These are phyloP conservation scores for Ophiostoma sp. DNA, from an alignment of 2,329 filamentous ascomycete genomes.

Conservation along the genomic window DNA sequence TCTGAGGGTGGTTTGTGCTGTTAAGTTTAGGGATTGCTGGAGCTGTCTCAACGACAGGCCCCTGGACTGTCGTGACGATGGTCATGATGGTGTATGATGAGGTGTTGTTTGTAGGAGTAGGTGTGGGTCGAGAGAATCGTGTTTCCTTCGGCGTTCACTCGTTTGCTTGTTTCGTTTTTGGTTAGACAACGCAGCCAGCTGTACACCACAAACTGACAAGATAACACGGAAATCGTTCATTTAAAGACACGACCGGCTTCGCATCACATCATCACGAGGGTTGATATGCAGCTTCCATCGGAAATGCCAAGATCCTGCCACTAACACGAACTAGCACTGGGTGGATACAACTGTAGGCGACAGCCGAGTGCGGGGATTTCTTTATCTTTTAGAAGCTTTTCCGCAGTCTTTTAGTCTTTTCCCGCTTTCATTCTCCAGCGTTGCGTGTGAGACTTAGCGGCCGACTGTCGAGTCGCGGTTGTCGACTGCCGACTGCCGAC, in stretches of 20 bases:
- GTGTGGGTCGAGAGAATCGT: too few species aligned
- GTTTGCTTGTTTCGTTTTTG: background rate
- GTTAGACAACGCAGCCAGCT: background rate
- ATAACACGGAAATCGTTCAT: background rate
- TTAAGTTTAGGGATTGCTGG: background rate
- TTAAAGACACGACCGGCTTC: background rate
- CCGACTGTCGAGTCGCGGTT: background rate
- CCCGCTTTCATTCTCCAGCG: conserved; percentile 7
- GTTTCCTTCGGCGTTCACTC: too few species aligned
- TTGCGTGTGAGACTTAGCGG: too few species aligned
- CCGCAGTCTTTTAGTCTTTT: background rate
- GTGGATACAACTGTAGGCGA: background rate
- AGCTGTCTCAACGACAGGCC: background rate
- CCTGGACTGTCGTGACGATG: background rate
- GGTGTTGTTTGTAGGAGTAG: too few species aligned
- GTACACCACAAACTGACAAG: background rate
- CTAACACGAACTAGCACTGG: background rate
- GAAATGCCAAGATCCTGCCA: background rate
- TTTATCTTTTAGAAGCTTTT: background rate
- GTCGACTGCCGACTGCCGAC: background rate
- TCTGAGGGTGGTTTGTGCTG: background rate
- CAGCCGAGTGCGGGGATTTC: background rate
- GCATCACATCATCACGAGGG: background rate
- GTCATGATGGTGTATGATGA: background rate
- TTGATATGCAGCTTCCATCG: background rate